Evolutionary conservation across 108 stramenopile genomes (phyloP), one percentile per base, ranked within the genome.

Genomic region (Cyclotella distinguenda): DNA sequence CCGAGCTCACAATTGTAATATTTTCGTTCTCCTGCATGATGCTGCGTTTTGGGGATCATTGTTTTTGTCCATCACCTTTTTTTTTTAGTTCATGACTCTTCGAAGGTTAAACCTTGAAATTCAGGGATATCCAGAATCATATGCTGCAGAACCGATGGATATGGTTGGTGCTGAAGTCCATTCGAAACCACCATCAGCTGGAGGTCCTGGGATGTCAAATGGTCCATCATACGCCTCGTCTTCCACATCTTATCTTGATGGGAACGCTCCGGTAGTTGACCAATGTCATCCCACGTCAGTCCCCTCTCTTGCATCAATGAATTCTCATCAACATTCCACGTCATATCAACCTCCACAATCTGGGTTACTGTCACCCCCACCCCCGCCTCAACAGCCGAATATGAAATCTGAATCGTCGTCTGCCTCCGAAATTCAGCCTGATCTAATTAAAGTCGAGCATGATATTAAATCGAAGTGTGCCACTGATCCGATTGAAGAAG

Each of bases 81-180:
- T 54, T 10, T 34, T 31, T 0, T 46, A 88, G 78, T 94, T 94
- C 55, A 83, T 94, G 87, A 89, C 87, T 2, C 64, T 94, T n/a
- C 83, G 92, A 27, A 59, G 92, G 40, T 69, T 94, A 30, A 94
- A 94, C 63, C 55, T 94, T 33, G 75, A 80, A 77, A 94, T 94
- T 28, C 92, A 94, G 50, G 92, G 92, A n/a, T 94, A 84, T 49
- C 89, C 92, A 23, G 92, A 90, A 55, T 89, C 87, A 0, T 94
- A 94, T 59, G 89, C 87, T 2, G 77, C 76, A 9, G 89, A 88
- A 58, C 89, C 92, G 0, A 61, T 69, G 43, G 55, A 75, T 60
- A 68, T 60, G 70, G 71, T 60, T 32, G 77, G 79, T 8, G 62
- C 59, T 7, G 72, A 78, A 36, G 70, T 62, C 15, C 79, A 72